These are phyloP conservation scores for Saccharum officinarum DNA, from an alignment of 176 grass and related monocot genomes.

Conservation along the genomic window DNA sequence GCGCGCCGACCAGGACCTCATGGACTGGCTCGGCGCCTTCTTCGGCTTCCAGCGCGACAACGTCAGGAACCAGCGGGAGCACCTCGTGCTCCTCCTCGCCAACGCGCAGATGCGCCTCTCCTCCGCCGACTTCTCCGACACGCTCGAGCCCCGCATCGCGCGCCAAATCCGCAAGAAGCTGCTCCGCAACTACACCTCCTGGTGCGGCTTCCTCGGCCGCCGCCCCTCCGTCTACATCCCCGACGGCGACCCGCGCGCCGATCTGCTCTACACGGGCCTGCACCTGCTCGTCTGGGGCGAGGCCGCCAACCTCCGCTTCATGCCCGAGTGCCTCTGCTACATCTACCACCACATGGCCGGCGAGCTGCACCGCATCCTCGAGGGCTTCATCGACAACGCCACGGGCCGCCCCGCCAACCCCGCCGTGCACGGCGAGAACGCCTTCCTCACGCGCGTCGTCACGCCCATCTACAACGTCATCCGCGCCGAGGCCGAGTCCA, in stretches of 20 bases:
- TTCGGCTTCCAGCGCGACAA: constrained; percentile 96
- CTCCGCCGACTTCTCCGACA: constrained; percentile 59
- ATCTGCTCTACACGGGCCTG: constrained; percentile 76
- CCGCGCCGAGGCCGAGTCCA: constrained; percentile 61
- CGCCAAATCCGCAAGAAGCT: constrained; percentile 71
- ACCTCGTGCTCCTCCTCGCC: constrained; percentile 89
- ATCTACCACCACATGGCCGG: constrained; percentile 92
- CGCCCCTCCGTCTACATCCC: constrained; percentile 49
- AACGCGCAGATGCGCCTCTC: constrained; percentile 94
- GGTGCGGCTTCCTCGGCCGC: constrained; percentile 80
- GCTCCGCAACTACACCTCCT: constrained; percentile 84
- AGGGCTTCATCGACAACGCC: constrained; percentile 59
- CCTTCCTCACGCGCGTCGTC: constrained; percentile 65
- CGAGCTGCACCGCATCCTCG: constrained; percentile 77
- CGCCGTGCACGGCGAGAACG: constrained; percentile 70
- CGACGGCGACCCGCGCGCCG: constrained; percentile 53
- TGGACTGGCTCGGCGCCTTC: constrained; percentile 90
- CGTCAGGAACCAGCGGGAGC: constrained; percentile 95
- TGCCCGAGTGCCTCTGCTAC: constrained; percentile 94
- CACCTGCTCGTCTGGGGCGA: constrained; percentile 93
- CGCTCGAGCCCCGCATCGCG: constrained; percentile 56
- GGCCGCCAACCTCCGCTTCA: constrained; percentile 86
- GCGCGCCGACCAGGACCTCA: constrained; percentile 68
- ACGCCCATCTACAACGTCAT: constrained; percentile 61
- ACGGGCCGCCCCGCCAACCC: constrained; percentile 62